Conservation (phyloP, 805 yeast species). For the Wickerhamiella sorbophila region DNA sequence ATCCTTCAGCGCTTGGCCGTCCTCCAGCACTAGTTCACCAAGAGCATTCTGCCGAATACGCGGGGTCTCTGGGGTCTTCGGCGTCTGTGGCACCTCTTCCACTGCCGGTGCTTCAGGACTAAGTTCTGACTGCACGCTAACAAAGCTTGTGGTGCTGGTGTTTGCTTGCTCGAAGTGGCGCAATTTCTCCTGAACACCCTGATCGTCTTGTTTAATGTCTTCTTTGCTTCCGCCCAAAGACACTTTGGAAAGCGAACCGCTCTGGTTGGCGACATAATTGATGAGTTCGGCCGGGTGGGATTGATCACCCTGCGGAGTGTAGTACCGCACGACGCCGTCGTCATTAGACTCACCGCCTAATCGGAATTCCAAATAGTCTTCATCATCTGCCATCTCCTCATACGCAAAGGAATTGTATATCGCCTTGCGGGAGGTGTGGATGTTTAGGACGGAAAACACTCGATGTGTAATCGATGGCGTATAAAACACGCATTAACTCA, state of each 20-base stretch:
- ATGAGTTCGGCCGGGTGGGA: constrained; percentile 11
- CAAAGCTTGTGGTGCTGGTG: neutral
- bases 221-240: neutral
- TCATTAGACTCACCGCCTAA: constrained; percentile 16
- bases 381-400: constrained; percentile 20
- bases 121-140: neutral
- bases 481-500: too few relatives aligned
- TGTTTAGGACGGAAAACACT: too few relatives aligned
- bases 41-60: constrained; percentile 13
- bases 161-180: neutral
- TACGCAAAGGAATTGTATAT: too few relatives aligned
- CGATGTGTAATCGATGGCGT: too few relatives aligned
- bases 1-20: constrained; percentile 4
- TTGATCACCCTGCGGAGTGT: constrained; percentile 9
- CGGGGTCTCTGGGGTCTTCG: neutral
- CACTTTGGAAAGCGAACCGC: neutral
- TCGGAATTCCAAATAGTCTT: constrained; percentile 27
- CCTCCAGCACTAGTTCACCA: constrained; percentile 14
- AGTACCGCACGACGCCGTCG: constrained; percentile 16
- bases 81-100: too few relatives aligned
- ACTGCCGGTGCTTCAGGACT: neutral
- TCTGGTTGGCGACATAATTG: constrained; percentile 9
- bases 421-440: too few relatives aligned
- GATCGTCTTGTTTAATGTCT: neutral
- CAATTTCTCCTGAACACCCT: neutral